Base-by-base conservation (phyloP, 768 basidiomycete species). In the Mrakia frigida region DNA sequence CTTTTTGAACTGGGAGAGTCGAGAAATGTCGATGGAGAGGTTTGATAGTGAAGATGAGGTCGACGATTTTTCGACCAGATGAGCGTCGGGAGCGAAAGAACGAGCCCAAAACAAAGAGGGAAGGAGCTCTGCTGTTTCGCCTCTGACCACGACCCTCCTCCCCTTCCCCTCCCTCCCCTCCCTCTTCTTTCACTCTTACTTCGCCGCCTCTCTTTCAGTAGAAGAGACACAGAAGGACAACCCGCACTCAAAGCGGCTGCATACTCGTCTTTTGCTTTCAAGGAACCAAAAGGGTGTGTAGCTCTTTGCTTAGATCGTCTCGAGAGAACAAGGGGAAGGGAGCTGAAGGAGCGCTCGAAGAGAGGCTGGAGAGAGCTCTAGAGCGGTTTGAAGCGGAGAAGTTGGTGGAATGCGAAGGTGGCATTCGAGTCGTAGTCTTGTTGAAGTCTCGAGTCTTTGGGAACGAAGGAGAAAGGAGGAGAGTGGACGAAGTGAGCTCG, bases 281-380 rank as follows among this genome's bases (percentile, higher is more conserved):
- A 39, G 65, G 37, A 68, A 39, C 65, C 65, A 68, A 68, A 68
- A 68, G 65, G 65, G 65, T 68, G 65, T 68, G 65, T 68, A 68
- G 65, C 37, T 41, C 65, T 68, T 68, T 68, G 65, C 25, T 39
- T 39, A 4, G 21, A 37, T 39, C 18, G 14, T 43, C 39, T 41
- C 63, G 33, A 25, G 65, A 13, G 25, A 39, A 31, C 33, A 41
- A 39, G 37, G 65, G 35, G 25, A 39, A 68, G 63, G 65, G 23
- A 23, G 21, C 39, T 43, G 65, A 31, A 37, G 28, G n/a, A 37
- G 63, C 63, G 35, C 46, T 56, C 13, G 23, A 28, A 28, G 2
- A 10, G 56, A 56, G 56, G 56, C 56, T 56, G 10, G 56, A 56
- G 25, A 28, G 56, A n/a, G 56, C 63, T 65, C 9, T 25, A 23